Conservation (phyloP, 176 grass and related monocot genomes). For the Chrysopogon serrulatus region DNA sequence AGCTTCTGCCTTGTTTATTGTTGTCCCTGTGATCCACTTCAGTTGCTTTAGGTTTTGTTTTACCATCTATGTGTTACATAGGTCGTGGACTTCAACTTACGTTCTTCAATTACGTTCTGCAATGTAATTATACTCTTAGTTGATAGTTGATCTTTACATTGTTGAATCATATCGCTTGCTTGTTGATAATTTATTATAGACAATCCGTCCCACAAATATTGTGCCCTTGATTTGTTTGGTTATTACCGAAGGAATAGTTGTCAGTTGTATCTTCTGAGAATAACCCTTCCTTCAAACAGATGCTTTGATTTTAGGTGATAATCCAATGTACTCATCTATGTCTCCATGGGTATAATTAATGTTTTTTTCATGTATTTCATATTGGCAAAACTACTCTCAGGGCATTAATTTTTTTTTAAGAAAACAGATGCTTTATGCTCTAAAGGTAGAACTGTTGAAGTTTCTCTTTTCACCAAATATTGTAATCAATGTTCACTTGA, state of each 20-base stretch:
- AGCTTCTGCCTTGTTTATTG: not conserved
- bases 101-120: not conserved
- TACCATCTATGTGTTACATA: not conserved
- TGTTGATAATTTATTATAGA: not conserved
- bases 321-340: not conserved
- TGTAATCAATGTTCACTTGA: not conserved
- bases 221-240: not conserved
- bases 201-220: not conserved
- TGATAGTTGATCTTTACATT: not conserved
- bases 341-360: not conserved
- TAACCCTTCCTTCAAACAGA: not conserved
- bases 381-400: not conserved
- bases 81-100: not conserved
- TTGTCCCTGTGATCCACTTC: not conserved
- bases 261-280: not conserved
- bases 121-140: not conserved
- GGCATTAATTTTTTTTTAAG: not conserved
- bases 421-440: slow-evolving; percentile 11
- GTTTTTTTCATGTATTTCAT: not conserved
- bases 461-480: not conserved
- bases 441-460: not conserved
- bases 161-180: not conserved
- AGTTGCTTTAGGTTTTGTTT: not conserved
- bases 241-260: slow-evolving; percentile 6
- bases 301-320: not conserved